These are phyloP conservation scores for Ophiostoma himal-ulmi DNA, from an alignment of 2,329 filamentous ascomycete species.

Conservation along the genomic window DNA sequence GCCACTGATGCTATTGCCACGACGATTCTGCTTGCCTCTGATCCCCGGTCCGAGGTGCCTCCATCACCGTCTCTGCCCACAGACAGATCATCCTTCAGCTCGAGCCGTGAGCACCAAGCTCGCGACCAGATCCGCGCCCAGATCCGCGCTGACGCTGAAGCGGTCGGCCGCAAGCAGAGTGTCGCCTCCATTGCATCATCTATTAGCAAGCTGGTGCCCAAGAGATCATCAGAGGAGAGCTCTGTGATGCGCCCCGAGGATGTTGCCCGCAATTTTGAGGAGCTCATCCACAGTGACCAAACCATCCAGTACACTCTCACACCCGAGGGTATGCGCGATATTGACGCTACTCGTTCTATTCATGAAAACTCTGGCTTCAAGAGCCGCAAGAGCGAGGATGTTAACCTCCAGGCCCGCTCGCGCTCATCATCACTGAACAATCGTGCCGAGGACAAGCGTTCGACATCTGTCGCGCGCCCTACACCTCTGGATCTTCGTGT, in stretches of 20 bases:
- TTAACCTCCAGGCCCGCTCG: conserved; percentile 38
- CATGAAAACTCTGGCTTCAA: conserved; percentile 39
- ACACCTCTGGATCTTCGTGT: conserved; percentile 27
- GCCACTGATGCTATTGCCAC: conserved; percentile 27
- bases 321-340: conserved; percentile 69
- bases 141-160: conserved; percentile 14
- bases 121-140: conserved; percentile 17
- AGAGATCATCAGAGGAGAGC: conserved; percentile 55
- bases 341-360: conserved; percentile 48
- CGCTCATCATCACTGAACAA: conserved; percentile 45
- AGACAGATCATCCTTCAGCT: conserved; percentile 8
- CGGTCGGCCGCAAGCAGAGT: conserved; percentile 34
- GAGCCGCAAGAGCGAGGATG: conserved; percentile 45
- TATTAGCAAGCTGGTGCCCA: conserved; percentile 46
- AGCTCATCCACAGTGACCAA: conserved; percentile 74
- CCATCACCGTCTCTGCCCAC: conserved; percentile 14
- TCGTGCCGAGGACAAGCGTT: conserved; percentile 34
- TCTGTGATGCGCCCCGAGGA: conserved; percentile 46
- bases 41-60: conserved; percentile 11
- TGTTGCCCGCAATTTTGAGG: conserved; percentile 65
- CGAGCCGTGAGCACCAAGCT: conserved; percentile 15
- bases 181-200: conserved; percentile 47
- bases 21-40: conserved; percentile 4
- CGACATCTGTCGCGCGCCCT: conserved; percentile 33
- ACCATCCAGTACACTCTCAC: conserved; percentile 80